These are phyloP conservation scores for Orbilia quercus DNA, from an alignment of 2,329 filamentous ascomycete species.

Conservation along the genomic window DNA sequence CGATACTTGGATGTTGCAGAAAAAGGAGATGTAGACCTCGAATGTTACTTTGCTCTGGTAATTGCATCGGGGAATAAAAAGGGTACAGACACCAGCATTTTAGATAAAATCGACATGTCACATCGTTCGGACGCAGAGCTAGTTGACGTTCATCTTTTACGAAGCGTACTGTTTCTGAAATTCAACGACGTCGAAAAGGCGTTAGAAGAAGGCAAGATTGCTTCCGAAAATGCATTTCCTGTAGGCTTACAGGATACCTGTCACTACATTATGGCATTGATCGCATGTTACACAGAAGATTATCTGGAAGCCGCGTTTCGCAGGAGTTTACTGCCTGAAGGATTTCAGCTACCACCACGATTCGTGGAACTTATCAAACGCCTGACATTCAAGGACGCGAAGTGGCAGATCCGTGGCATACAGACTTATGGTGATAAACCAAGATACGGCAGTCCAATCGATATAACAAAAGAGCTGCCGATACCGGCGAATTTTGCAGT, in stretches of 20 bases:
- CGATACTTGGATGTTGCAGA: conserved; percentile 44
- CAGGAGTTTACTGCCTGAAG: conserved; percentile 29
- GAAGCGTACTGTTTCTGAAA: conserved; percentile 31
- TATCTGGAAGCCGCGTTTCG: conserved; percentile 36
- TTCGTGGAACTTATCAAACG: conserved; percentile 33
- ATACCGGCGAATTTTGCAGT: conserved; percentile 24
- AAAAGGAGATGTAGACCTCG: conserved; percentile 29
- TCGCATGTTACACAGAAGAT: conserved; percentile 44
- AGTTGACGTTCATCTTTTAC: conserved; percentile 34
- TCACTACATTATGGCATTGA: conserved; percentile 41
- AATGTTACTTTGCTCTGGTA: conserved; percentile 38
- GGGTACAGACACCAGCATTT: conserved; percentile 12
- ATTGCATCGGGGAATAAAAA: conserved; percentile 20
- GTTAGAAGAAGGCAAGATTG: conserved; percentile 29
- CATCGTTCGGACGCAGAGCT: conserved; percentile 35
- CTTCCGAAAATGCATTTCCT: conserved; percentile 29
- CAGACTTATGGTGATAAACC: conserved; percentile 19
- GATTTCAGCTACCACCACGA: conserved; percentile 29
- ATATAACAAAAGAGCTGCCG: conserved; percentile 41
- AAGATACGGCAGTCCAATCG: conserved; percentile 23
- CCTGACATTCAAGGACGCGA: conserved; percentile 38
- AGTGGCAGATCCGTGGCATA: conserved; percentile 29
- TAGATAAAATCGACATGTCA: conserved; percentile 43
- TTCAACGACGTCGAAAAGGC: conserved; percentile 39
- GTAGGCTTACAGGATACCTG: conserved; percentile 25